A percentile compares a stretch with the other conserved stretches of the same genome.
Conservation (phyloP, 2,329 filamentous ascomycete species). For the Colletotrichum caudatum region DNA sequence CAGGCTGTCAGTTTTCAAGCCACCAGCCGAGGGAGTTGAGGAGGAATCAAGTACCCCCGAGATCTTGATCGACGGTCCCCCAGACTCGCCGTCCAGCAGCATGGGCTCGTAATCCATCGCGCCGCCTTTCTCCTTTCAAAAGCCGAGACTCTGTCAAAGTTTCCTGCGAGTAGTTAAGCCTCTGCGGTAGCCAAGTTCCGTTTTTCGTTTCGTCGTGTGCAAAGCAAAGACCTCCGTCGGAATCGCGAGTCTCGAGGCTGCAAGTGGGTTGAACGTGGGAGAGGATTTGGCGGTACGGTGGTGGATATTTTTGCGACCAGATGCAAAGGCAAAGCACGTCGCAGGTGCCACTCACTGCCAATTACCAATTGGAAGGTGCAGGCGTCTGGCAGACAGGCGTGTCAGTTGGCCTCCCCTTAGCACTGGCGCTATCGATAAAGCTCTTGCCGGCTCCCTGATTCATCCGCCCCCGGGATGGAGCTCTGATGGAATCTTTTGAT, state of each 20-base stretch:
- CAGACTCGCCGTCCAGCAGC: constrained; percentile 69
- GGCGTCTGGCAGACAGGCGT: constrained; percentile 8
- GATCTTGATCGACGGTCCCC: constrained; percentile 70
- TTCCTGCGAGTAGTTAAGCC: neutral
- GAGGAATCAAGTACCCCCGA: constrained; percentile 61
- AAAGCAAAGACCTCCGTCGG: constrained; percentile 1
- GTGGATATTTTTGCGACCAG: constrained; percentile 40
- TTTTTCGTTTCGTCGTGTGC: neutral
- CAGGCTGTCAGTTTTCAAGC: constrained; percentile 26
- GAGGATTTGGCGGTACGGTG: constrained; percentile 1
- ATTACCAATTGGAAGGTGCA: constrained; percentile 35
- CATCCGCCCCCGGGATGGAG: constrained; percentile 39
- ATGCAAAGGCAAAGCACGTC: constrained; percentile 22
- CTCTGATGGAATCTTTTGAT: constrained; percentile 21
- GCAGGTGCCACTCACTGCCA: constrained; percentile 19
- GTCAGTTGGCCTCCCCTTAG: constrained; percentile 13
- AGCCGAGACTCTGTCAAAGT: neutral
- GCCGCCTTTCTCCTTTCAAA: constrained; percentile 17
- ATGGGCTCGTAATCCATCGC: constrained; percentile 71
- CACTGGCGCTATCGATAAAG: constrained; percentile 40
- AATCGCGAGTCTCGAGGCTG: constrained; percentile 7
- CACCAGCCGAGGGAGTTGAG: neutral
- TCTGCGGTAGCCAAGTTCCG: neutral
- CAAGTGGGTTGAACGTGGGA: constrained; percentile 5
- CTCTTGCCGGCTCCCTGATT: constrained; percentile 29